These are phyloP conservation scores for Boletellus ananas DNA, from an alignment of 768 basidiomycete genomes.

Conservation along the genomic window DNA sequence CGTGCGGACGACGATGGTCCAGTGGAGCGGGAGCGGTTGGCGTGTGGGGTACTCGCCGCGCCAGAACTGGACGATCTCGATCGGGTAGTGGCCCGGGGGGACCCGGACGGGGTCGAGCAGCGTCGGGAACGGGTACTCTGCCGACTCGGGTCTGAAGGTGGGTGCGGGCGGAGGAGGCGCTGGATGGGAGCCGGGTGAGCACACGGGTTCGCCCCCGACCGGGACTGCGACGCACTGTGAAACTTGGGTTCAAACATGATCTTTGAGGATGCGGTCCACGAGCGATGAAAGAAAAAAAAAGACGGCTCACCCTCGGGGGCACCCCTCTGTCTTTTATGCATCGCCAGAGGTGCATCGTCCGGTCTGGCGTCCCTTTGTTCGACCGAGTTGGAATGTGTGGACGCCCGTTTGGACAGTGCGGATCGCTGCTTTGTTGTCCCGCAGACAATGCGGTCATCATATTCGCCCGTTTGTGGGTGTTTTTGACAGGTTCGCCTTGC, in stretches of 20 bases:
- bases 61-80: constrained; percentile 29
- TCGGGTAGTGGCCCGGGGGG: constrained; percentile 15
- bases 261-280: background rate
- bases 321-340: background rate
- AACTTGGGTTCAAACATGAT: background rate
- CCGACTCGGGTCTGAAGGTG: constrained; percentile 7
- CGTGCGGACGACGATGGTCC: constrained; percentile 27
- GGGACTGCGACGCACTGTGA: no score
- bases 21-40: constrained; percentile 20
- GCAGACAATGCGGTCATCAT: background rate
- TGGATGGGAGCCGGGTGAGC: background rate
- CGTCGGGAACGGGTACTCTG: constrained; percentile 1
- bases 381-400: constrained; percentile 1
- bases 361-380: background rate
- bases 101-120: constrained; percentile 17
- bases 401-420: background rate
- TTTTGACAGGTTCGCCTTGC: background rate
- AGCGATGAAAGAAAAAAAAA: background rate
- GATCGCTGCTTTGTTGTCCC: background rate
- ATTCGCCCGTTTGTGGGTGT: background rate
- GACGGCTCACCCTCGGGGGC: background rate
- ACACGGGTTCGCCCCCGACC: no score
- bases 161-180: background rate
- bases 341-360: background rate
- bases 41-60: constrained; percentile 16